Conservation (phyloP, 306 rosid genomes). For the Prosopis cineraria region DNA sequence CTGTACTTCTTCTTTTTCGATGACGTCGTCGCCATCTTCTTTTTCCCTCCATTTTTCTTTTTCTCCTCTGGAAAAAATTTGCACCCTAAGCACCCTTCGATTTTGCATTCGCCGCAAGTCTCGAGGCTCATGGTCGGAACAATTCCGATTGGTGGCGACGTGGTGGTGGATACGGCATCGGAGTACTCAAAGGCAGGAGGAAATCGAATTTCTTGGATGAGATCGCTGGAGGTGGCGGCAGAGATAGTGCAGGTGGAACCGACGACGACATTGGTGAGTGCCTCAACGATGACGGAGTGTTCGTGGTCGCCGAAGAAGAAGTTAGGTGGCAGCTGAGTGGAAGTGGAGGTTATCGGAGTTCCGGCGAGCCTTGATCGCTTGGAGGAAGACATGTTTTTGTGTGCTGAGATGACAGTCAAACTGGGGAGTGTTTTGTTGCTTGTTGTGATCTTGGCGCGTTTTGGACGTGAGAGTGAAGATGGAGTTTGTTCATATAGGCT, state of each 20-base stretch:
- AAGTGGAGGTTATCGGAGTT: not conserved
- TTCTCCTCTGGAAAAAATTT: slow-evolving; percentile 54
- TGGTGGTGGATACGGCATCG: not conserved
- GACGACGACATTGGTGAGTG: slow-evolving; percentile 72
- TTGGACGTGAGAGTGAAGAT: not conserved
- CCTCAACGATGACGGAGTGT: slow-evolving; percentile 64
- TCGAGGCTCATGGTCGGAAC: slow-evolving; percentile 35
- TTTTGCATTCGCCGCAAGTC: slow-evolving; percentile 64
- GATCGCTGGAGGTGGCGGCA: not conserved
- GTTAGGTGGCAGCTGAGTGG: not conserved
- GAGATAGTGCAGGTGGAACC: slow-evolving; percentile 47
- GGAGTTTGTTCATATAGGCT: slow-evolving; percentile 26
- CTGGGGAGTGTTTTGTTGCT: not conserved
- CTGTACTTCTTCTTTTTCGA: slow-evolving; percentile 65
- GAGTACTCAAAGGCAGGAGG: not conserved
- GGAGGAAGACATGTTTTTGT: slow-evolving; percentile 40
- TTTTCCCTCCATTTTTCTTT: slow-evolving; percentile 27
- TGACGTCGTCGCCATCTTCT: slow-evolving; percentile 27
- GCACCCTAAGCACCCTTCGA: slow-evolving; percentile 79
- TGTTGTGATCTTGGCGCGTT: not conserved
- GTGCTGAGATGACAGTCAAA: not conserved
- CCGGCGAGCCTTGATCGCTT: slow-evolving; percentile 17
- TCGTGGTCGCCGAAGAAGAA: slow-evolving; percentile 67
- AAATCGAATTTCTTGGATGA: not conserved
- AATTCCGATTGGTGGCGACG: not conserved